Percentiles rank a stretch among this genome's conserved stretches.
phyloP scores from a whole-genome alignment of 306 rosid genomes.

The Cicer bijugum region DNA sequence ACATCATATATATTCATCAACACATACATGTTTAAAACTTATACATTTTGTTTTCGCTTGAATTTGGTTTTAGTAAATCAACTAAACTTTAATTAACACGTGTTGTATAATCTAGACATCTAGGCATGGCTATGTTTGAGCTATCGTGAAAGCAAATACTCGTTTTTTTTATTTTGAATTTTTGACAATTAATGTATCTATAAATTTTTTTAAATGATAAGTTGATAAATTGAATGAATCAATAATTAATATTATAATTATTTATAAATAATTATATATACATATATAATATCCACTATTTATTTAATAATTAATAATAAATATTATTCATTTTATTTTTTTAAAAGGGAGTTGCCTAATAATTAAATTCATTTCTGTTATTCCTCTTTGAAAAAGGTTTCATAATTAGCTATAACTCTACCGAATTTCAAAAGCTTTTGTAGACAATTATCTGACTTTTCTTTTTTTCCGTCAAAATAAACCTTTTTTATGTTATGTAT shows the following conservation, averaged over 20 bases:
- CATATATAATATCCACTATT: no score
- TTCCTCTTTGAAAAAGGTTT: not conserved
- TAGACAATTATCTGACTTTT: not conserved
- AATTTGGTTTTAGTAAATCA: not conserved
- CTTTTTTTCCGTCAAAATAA: not conserved
- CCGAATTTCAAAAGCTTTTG: constrained; percentile 17
- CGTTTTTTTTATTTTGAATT: not conserved
- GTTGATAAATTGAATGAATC: no score
- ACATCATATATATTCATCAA: not conserved
- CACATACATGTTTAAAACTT: not conserved
- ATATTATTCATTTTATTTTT: no score
- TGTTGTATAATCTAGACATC: not conserved
- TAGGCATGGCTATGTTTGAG: not conserved
- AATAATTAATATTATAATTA: no score
- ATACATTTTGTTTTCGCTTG: not conserved
- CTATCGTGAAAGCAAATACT: constrained; percentile 4
- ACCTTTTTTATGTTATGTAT: not conserved
- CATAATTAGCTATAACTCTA: not conserved
- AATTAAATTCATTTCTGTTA: not conserved
- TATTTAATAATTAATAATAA: no score
- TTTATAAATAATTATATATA: no score
- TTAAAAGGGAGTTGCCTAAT: no score
- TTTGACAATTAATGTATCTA: no score
- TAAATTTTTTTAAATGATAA: no score
- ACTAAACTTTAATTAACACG: not conserved